A percentile compares a stretch with the other conserved stretches of the same genome.
phyloP scores from a whole-genome alignment of 2,329 filamentous ascomycete genomes.

The Penicillium carneum region DNA sequence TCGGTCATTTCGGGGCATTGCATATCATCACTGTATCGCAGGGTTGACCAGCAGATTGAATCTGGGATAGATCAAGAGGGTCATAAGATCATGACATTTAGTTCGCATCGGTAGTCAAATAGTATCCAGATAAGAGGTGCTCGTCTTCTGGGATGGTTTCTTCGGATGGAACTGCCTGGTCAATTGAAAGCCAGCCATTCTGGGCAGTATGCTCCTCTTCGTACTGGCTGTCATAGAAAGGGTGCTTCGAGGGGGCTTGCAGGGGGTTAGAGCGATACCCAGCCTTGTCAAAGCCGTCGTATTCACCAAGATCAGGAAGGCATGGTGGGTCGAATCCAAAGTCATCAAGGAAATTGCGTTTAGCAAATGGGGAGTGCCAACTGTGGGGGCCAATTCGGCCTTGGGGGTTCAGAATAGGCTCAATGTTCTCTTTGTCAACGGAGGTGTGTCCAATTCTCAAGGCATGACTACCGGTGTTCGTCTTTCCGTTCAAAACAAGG shows the following conservation, averaged over 20 bases:
- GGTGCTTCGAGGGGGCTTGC: slow-evolving; percentile 36
- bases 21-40: background rate
- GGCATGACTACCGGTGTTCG: slow-evolving; percentile 25
- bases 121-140: slow-evolving; percentile 45
- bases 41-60: background rate
- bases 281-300: slow-evolving; percentile 36
- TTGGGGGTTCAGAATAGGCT: slow-evolving; percentile 41
- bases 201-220: slow-evolving; percentile 20
- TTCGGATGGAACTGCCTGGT: slow-evolving; percentile 41
- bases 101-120: slow-evolving; percentile 40
- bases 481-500: slow-evolving; percentile 34
- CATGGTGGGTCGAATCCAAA: slow-evolving; percentile 36
- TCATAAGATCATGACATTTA: slow-evolving; percentile 17
- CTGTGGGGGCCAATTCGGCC: slow-evolving; percentile 37
- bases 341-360: slow-evolving; percentile 26
- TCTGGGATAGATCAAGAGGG: background rate
- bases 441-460: slow-evolving; percentile 21
- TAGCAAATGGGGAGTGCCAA: slow-evolving; percentile 39
- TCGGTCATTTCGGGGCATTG: background rate
- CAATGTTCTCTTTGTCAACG: slow-evolving; percentile 50
- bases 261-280: slow-evolving; percentile 47
- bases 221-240: slow-evolving; percentile 35
- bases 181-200: slow-evolving; percentile 27
- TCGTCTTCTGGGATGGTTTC: slow-evolving; percentile 47
- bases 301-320: slow-evolving; percentile 34